Conservation (phyloP, 441 rosid genomes). For the Kokia cookei region DNA sequence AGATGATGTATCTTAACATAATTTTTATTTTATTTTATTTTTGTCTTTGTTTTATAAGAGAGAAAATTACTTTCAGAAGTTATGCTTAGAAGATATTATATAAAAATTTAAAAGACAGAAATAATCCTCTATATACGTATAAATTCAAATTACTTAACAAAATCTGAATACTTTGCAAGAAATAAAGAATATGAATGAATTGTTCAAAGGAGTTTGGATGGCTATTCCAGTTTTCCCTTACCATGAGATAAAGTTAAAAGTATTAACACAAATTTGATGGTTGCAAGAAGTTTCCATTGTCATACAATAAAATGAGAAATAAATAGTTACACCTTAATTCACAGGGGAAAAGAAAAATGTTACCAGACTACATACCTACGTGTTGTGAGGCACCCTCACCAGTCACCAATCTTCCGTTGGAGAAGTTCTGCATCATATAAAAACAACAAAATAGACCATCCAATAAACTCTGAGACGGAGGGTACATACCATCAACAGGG, state of each 20-base stretch:
- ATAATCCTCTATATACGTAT: too few species aligned
- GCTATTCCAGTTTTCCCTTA: neutral
- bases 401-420: conserved; percentile 20
- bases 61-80: too few species aligned
- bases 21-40: neutral
- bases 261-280: neutral
- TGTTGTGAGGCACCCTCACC: conserved; percentile 15
- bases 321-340: conserved; percentile 26
- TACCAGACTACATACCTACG: conserved; percentile 19
- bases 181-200: too few species aligned
- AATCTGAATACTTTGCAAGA: too few species aligned
- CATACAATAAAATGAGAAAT: neutral
- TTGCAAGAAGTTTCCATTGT: neutral
- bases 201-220: neutral
- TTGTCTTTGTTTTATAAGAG: neutral
- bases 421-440: conserved; percentile 33
- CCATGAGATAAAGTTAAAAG: too few species aligned
- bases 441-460: conserved; percentile 10
- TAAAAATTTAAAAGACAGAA: too few species aligned
- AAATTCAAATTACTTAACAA: too few species aligned
- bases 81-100: too few species aligned
- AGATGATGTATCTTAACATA: neutral
- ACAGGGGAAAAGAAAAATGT: conserved; percentile 18
- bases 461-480: conserved; percentile 4
- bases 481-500: conserved; percentile 6